Base-by-base conservation (phyloP, 495 filamentous ascomycete genomes). In the Baudoinia panamericana region DNA sequence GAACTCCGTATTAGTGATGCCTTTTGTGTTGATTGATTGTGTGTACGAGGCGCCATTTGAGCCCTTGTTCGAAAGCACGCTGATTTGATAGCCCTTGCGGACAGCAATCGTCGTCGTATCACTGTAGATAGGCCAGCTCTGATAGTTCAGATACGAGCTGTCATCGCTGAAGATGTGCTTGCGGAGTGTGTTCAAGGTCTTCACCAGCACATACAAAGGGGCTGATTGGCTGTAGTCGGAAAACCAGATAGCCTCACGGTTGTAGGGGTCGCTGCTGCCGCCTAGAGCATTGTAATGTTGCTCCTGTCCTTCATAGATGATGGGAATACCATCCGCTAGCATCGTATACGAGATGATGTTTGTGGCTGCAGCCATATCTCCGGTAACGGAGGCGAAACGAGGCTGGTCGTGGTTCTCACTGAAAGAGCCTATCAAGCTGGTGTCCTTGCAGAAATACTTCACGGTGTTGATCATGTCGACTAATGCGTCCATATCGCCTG, bases 181-280 rank as follows among this genome's bases (percentile, higher is more conserved):
- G 0, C 79, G 69, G 41, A 81, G 64, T 35, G 66, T 62, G 58
- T 83, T 82, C 12, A 75, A 56, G 5, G 55, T 60, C 0, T 69
- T 57, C 32, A 76, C 73, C 43, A 68, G 67, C 6, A 58, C 61
- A 64, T 84, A 85, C 2, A 86, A 65, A 11, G 70, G 58, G 0
- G 72, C 51, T 13, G 53, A 53, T 18, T 72, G 81, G 36, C 67
- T 55, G 58, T 82, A 90, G 5, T 60, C 58, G 22, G 72, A 72
- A 13, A 71, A 63, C 83, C 83, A 90, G 29, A 84, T 52, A 22
- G 82, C 79, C 56, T 86, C 81, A 30, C 83, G 76, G 55, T 86
- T 81, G 23, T 58, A 45, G 0, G 81, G 81, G 25, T 73, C 71
- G 34, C 39, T 59, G 9, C 60, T 22, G 34, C 81, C 80, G 5